Evolutionary conservation across 2,329 filamentous ascomycete genomes (phyloP), one percentile per base, ranked within the genome.

Genomic region (Colletotrichum tropicale): DNA sequence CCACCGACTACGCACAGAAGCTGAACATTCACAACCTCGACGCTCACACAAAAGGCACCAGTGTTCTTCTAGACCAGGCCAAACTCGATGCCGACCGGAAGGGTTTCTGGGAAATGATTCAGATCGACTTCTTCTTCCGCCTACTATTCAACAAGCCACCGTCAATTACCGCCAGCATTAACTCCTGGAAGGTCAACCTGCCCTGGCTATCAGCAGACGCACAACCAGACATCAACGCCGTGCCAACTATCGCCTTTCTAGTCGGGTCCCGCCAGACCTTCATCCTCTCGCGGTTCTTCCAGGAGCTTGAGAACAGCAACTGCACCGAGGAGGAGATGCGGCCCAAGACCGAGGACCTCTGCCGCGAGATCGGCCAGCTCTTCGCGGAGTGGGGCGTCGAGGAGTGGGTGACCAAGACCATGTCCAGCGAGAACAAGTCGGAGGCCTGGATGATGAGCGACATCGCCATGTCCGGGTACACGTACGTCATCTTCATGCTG

Each of bases 401-500:
- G 10, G 77, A 80, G 65, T 82, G 79, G 80, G 60, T 81, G 3
- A 76, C 76, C 10, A 70, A 72, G 16, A 71, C 75, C 3, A 75
- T 78, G 7, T 66, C 77, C 2, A 79, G 77, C 8, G 77, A 78
- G n/a, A 70, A 77, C 13, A 79, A 83, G 28, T 24, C 34, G 8
- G 67, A 74, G 7, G 43, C 43, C 16, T 83, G 82, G 82, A 71
- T 78, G 6, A 77, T 82, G 2, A 77, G 75, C 13, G 82, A 84
- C 28, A 77, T 81, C n/a, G 76, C 81, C 7, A 70, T 84, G 7
- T 81, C 80, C 0, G 81, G 81, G 1, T 82, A 82, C 56, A 82
- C 80, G 6, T 81, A 78, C 67, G 79, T 83, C 64, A 80, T 84
- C 32, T 84, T 82, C 75, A 84, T 84, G 81, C 81, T 83, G 24